Conservation (phyloP, 331 rosid genomes). For the Malus hybrid region DNA sequence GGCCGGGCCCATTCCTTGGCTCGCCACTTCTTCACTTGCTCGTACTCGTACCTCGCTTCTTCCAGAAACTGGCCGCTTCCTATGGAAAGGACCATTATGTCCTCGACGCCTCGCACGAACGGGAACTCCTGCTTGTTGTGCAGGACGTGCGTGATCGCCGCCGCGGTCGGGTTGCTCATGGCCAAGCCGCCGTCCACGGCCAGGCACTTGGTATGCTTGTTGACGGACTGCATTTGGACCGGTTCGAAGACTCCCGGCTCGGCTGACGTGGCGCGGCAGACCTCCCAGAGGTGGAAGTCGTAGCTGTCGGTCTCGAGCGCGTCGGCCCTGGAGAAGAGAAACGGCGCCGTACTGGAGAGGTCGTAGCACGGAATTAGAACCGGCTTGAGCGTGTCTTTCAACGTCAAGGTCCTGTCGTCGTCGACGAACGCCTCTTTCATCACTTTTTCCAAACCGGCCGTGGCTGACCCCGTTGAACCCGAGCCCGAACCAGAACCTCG, state of each 20-base stretch:
- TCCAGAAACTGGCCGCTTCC: constrained; percentile 85
- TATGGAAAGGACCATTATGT: constrained; percentile 72
- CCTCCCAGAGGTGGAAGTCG: constrained; percentile 96
- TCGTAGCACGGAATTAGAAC: constrained; percentile 90
- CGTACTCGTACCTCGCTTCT: constrained; percentile 55
- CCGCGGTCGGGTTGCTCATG: constrained; percentile 87
- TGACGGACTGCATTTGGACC: constrained; percentile 72
- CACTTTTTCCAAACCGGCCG: constrained; percentile 56
- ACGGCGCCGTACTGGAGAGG: constrained; percentile 92
- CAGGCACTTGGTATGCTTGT: constrained; percentile 53
- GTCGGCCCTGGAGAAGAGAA: constrained; percentile 92
- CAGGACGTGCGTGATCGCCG: constrained; percentile 97
- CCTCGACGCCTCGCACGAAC: constrained; percentile 98
- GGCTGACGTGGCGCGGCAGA: constrained; percentile 90
- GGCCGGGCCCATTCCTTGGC: constrained; percentile 96
- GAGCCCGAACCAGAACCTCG: constrained; percentile 10
- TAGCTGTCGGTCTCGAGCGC: constrained; percentile 89
- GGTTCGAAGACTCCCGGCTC: constrained; percentile 80
- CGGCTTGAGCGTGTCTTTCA: constrained; percentile 85
- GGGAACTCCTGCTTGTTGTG: constrained; percentile 98
- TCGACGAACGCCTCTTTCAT: constrained; percentile 71
- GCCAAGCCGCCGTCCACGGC: constrained; percentile 88
- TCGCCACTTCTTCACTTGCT: constrained; percentile 66
- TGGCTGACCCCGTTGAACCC: constrained; percentile 24
- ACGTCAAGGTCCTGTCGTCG: constrained; percentile 44